A percentile compares a stretch with the other conserved stretches of the same genome.
These are phyloP conservation scores for Aspergillus neotritici DNA, from an alignment of 2,329 filamentous ascomycete genomes.

Conservation along the genomic window DNA sequence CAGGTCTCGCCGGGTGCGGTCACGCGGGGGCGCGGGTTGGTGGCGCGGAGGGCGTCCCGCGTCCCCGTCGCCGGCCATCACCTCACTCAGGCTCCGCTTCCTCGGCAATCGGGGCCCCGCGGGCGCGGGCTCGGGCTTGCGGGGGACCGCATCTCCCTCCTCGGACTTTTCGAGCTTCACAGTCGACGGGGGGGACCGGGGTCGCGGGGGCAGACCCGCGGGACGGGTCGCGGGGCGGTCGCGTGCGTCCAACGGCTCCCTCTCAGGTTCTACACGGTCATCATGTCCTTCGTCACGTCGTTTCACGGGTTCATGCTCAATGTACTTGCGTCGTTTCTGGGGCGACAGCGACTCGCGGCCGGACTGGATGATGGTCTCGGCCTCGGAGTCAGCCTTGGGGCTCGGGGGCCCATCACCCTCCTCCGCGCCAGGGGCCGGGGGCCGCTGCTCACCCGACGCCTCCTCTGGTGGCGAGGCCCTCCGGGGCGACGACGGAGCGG, in stretches of 20 bases:
- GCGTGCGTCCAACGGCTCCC: slow-evolving; percentile 19
- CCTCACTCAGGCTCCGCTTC: slow-evolving; percentile 37
- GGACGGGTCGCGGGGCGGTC: slow-evolving; percentile 18
- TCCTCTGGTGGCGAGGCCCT: slow-evolving; percentile 17
- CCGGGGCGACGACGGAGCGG: slow-evolving; percentile 21
- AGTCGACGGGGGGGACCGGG: slow-evolving; percentile 27
- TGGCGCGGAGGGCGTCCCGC: slow-evolving; percentile 20
- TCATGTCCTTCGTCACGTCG: slow-evolving; percentile 24
- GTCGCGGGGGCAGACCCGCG: slow-evolving; percentile 23
- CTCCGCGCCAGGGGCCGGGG: slow-evolving; percentile 20
- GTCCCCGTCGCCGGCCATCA: slow-evolving; percentile 26
- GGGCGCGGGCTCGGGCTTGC: slow-evolving; percentile 17
- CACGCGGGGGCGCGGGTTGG: slow-evolving; percentile 13
- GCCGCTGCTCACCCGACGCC: slow-evolving; percentile 22
- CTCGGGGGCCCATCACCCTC: slow-evolving; percentile 33
- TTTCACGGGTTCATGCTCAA: slow-evolving; percentile 32
- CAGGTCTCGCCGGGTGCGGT: slow-evolving; percentile 23
- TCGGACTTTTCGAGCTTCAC: slow-evolving; percentile 36
- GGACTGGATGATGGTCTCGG: slow-evolving; percentile 46
- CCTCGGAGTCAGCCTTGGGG: slow-evolving; percentile 44
- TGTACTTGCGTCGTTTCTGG: slow-evolving; percentile 42
- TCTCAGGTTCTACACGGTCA: slow-evolving; percentile 13
- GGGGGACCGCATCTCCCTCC: slow-evolving; percentile 22
- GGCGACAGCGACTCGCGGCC: slow-evolving; percentile 42
- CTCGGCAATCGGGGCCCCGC: slow-evolving; percentile 19